Evolutionary conservation across 345 rosid species (phyloP), one percentile per base, ranked within the genome.

Genomic region (Moricandia moricandioides): DNA sequence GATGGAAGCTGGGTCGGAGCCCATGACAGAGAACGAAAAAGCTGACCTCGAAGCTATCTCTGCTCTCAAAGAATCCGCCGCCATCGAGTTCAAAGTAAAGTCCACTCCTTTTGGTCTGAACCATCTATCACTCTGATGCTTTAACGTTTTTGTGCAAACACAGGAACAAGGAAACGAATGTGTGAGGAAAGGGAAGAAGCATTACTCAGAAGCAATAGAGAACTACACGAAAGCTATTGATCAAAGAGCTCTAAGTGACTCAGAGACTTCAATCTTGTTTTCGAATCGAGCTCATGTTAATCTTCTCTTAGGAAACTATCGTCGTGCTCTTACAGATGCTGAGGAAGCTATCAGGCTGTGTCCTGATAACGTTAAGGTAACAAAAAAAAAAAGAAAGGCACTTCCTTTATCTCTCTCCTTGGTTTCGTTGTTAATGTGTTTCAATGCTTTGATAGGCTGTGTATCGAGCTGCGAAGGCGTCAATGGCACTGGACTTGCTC

Each of bases 381-480:
- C n/a, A n/a, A n/a, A n/a, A n/a, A 51, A 18, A 5, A 4, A 12
- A 0, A 29, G 5, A 29, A n/a, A 40, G 4, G 3, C 12, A 9
- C 2, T 21, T 9, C n/a, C 18, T 58, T 65, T 55, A 16, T 21
- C 24, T 21, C 24, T 21, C 24, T 21, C 24, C 21, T 17, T 49
- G 59, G 0, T 37, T 26, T 63, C 34, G 45, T 21, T 43, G 16
- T 13, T 13, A 16, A 72, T 26, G 6, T 10, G 40, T 8, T 63
- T 43, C 3, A 3, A 1, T 40, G 58, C 14, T 78, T 68, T 6
- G 4, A 21, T 58, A 91, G 97, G 98, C 96, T 0, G 70, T 80
- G 56, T 94, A 91, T 84, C 89, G 98, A 76, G 96, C 93, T 78
- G 91, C 96, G 65, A 94, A 91, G 82, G 95, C 97, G 7, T 86